Base-by-base conservation (phyloP, 163 green algal genomes). In the Scenedesmus sp. region DNA sequence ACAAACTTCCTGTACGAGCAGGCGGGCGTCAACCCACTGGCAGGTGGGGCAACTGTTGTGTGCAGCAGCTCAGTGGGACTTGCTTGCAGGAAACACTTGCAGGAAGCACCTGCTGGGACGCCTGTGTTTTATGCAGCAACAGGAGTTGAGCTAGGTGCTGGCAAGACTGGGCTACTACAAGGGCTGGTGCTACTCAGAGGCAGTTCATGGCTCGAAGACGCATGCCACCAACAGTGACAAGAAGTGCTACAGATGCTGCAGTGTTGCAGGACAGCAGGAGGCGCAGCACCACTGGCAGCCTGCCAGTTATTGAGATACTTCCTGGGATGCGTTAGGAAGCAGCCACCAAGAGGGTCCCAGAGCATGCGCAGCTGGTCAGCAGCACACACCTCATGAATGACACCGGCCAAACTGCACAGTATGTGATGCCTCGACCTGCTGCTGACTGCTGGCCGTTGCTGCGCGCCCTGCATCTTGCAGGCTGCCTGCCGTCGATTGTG, bases 401-500 rank as follows among this genome's bases (percentile, higher is more conserved):
- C 34, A 46, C 34, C 34, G 34, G 34, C 34, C 6, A 79, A 26
- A 13, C 20, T n/a, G 26, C 18, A 54, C 52, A 20, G 4, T 56
- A 34, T 76, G 66, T 16, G 9, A 15, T 81, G 73, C 73, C 9
- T 54, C 12, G 10, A 70, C 57, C 6, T 89, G 46, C 62, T 52
- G 84, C 84, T 62, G 84, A n/a, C 46, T 62, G 60, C 34, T 79
- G 84, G n/a, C 34, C 20, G 12, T 20, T 73, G 55, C 59, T 79
- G 18, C 0, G 10, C 18, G 10, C 18, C 4, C 20, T 57, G 10
- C 13, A 4, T 13, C 64, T 5, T 83, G 64, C 93, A 95, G 98
- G 98, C 60, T 99, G 98, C 93, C 92, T 99, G 79, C 98, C 98
- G 7, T 98, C 97, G 0, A 90, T 99, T 52, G 97, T 96, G 23